phyloP scores from a whole-genome alignment of 352 stramenopile genomes.

The Globisporangium emineosum region DNA sequence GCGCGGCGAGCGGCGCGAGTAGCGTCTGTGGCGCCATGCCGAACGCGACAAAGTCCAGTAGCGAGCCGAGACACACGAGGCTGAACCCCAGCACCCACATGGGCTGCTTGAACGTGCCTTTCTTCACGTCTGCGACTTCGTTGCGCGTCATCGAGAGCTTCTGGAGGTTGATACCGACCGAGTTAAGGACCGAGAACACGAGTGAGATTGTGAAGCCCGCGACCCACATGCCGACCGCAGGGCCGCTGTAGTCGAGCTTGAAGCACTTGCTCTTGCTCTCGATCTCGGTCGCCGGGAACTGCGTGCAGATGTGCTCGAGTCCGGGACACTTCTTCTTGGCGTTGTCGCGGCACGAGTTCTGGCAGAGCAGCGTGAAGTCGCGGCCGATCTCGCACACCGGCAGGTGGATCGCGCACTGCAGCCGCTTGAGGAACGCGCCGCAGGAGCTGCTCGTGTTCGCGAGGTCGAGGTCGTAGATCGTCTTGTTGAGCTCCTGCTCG shows the following conservation, averaged over 20 bases:
- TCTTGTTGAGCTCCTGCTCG: conserved; percentile 31
- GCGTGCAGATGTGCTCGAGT: conserved; percentile 53
- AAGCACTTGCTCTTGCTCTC: conserved; percentile 78
- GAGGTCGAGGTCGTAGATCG: conserved; percentile 51
- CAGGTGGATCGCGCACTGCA: conserved; percentile 75
- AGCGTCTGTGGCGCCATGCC: conserved; percentile 90
- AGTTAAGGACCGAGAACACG: conserved; percentile 87
- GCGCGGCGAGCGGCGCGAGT: conserved; percentile 82
- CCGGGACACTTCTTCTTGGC: conserved; percentile 63
- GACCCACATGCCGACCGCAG: conserved; percentile 80
- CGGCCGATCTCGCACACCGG: conserved; percentile 80
- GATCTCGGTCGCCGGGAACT: conserved; percentile 37
- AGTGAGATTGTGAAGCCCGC: conserved; percentile 86
- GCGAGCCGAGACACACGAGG: conserved; percentile 76
- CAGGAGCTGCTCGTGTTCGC: conserved; percentile 62
- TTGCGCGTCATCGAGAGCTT: conserved; percentile 87
- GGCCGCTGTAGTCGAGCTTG: conserved; percentile 68
- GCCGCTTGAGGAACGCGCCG: conserved; percentile 45
- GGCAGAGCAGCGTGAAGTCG: conserved; percentile 61
- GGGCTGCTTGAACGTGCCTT: conserved; percentile 79
- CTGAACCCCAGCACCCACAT: conserved; percentile 88
- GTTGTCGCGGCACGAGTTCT: conserved; percentile 54
- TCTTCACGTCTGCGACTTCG: conserved; percentile 58
- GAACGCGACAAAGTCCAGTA: conserved; percentile 91
- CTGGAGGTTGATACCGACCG: conserved; percentile 90